Evolutionary conservation across 495 filamentous ascomycete genomes (phyloP).

Genomic region (Aspergillus taichungensis): DNA sequence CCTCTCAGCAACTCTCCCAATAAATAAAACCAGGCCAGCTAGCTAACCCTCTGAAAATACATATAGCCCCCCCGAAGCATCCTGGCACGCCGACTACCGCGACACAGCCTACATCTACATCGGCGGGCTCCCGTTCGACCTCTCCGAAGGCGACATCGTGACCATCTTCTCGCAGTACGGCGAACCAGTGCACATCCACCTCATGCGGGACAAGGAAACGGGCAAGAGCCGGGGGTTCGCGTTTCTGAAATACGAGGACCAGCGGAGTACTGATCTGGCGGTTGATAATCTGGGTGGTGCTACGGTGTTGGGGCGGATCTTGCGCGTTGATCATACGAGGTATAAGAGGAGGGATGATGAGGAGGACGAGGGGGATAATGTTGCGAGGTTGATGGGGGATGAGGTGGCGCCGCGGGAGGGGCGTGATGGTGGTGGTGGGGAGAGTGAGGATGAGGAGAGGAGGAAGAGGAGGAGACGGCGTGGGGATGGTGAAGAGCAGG

Average conservation of each 20-base stretch:
- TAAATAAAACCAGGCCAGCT: too few relatives aligned
- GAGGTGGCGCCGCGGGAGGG: slow-evolving; percentile 11
- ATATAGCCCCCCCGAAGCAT: slow-evolving; percentile 65
- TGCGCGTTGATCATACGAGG: slow-evolving; percentile 85
- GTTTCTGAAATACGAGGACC: slow-evolving; percentile 97
- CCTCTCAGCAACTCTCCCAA: too few relatives aligned
- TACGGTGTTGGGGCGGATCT: slow-evolving; percentile 65
- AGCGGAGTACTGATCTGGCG: slow-evolving; percentile 88
- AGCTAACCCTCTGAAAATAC: too few relatives aligned
- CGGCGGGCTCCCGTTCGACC: slow-evolving; percentile 85
- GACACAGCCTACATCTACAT: slow-evolving; percentile 97
- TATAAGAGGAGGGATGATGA: slow-evolving; percentile 88
- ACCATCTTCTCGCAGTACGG: slow-evolving; percentile 97
- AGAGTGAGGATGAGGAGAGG: slow-evolving; percentile 24
- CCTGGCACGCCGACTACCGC: slow-evolving; percentile 96
- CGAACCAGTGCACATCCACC: slow-evolving; percentile 83
- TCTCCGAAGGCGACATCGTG: slow-evolving; percentile 92
- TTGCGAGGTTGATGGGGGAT: slow-evolving; percentile 32
- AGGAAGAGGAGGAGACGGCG: slow-evolving; percentile 36
- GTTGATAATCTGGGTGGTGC: slow-evolving; percentile 92
- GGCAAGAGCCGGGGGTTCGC: slow-evolving; percentile 90
- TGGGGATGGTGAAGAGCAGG: slow-evolving; percentile 25
- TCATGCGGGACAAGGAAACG: slow-evolving; percentile 88
- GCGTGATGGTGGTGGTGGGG: too few relatives aligned
- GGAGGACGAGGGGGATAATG: slow-evolving; percentile 57